Conservation (phyloP, 345 rosid species). For the Hibiscus mutabilis region DNA sequence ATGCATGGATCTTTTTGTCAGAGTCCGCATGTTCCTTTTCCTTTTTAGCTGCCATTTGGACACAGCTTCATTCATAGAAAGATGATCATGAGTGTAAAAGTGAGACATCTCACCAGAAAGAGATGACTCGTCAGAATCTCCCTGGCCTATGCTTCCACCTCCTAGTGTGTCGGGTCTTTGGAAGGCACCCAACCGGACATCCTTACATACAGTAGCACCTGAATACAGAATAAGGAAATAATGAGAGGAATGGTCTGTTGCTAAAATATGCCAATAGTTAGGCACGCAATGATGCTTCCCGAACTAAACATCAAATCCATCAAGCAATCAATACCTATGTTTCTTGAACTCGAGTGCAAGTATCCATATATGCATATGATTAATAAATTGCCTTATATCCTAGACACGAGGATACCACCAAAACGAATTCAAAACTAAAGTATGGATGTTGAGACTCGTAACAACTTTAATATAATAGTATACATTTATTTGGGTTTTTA, state of each 20-base stretch:
- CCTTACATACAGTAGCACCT: slow-evolving; percentile 30
- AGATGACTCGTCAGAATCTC: slow-evolving; percentile 60
- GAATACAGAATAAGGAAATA: not conserved
- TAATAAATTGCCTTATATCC: too few relatives aligned
- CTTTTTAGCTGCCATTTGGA: slow-evolving; percentile 80
- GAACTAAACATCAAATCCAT: not conserved
- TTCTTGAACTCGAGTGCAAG: not conserved
- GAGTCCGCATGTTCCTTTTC: slow-evolving; percentile 71
- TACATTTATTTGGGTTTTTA: too few relatives aligned
- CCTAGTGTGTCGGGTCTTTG: slow-evolving; percentile 35
- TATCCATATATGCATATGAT: too few relatives aligned
- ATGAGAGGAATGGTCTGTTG: not conserved
- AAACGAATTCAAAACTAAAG: too few relatives aligned
- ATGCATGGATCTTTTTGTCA: slow-evolving; percentile 40
- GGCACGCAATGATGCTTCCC: not conserved
- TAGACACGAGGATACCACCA: too few relatives aligned
- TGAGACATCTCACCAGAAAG: slow-evolving; percentile 58
- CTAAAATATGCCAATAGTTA: not conserved
- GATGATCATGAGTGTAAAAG: slow-evolving; percentile 41
- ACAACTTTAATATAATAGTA: too few relatives aligned
- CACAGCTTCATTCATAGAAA: slow-evolving; percentile 46
- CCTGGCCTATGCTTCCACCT: slow-evolving; percentile 67
- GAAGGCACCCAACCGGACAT: slow-evolving; percentile 21
- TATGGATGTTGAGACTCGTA: too few relatives aligned
- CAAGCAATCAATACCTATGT: not conserved